Base-by-base conservation (phyloP, 331 rosid genomes). In the Ulmus americana region DNA sequence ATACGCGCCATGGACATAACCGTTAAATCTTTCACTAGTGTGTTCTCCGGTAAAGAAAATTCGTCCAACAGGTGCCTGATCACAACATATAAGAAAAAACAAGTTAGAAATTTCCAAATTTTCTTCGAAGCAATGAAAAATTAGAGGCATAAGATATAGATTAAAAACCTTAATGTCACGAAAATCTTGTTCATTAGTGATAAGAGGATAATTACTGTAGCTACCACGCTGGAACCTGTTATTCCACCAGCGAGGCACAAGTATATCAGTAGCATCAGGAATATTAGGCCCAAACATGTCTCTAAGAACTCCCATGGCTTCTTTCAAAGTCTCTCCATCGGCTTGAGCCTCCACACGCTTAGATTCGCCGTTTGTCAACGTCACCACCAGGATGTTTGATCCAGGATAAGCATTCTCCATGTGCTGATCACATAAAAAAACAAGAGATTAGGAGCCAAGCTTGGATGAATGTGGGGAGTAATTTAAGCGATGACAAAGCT, bases 321-420 rank as follows among this genome's bases (percentile, higher is more conserved):
- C 98, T 62, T 73, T 72, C 85, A 83, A 40, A 13, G 98, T 92
- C 66, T 82, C 95, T 40, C 70, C 61, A 56, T 92, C 91, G 28
- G 84, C 51, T 65, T 92, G 98, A 73, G 87, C 89, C 74, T 92
- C 98, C 20, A 92, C 90, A 12, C 98, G 95, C 84, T 92, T 92
- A 7, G 98, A 92, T 76, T 92, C 97, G 20, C 59, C 97, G 70
- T 92, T 92, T 0, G 98, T 92, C 81, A 89, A 70, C 6, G 97
- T 92, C 81, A 92, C 97, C 3, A 92, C 98, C 67, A 92, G 72
- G 74, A 92, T 83, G 71, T 89, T 90, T 78, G 98, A 92, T 51
- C 95, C 97, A 52, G 98, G 95, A 73, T 82, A 89, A 47, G 98
- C 98, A 47, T 87, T 85, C 61, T 92, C 98, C 98, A 92, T 92